phyloP scores from a whole-genome alignment of 139 green algal species.

The Desmodesmus armatus region DNA sequence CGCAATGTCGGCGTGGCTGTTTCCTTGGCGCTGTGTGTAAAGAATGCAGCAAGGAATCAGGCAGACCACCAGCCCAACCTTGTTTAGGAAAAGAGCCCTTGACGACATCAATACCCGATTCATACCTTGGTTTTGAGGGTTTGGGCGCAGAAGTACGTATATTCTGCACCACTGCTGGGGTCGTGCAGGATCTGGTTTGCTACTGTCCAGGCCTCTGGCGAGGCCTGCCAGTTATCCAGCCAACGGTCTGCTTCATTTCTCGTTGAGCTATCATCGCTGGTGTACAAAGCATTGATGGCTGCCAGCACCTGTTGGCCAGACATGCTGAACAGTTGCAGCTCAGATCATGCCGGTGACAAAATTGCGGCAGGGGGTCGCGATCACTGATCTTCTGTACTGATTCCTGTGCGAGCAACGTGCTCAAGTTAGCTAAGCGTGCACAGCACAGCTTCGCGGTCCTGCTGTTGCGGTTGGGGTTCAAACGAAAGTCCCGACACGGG shows the following conservation, averaged over 20 bases:
- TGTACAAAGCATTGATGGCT: slow-evolving; percentile 88
- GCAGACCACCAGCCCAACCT: too few relatives aligned
- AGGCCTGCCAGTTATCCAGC: slow-evolving; percentile 89
- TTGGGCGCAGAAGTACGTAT: slow-evolving; percentile 90
- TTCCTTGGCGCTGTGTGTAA: too few relatives aligned
- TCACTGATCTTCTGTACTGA: neutral
- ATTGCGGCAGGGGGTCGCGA: neutral
- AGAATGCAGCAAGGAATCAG: too few relatives aligned
- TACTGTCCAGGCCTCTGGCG: slow-evolving; percentile 76
- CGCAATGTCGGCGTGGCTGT: too few relatives aligned
- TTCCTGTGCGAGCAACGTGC: neutral
- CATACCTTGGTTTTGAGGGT: slow-evolving; percentile 92
- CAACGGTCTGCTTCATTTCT: slow-evolving; percentile 80
- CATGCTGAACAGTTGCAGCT: neutral
- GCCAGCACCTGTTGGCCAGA: slow-evolving; percentile 46
- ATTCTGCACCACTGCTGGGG: slow-evolving; percentile 68
- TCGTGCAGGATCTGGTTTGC: slow-evolving; percentile 84
- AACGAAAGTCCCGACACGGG: too few relatives aligned
- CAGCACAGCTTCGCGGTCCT: neutral
- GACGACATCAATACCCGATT: too few relatives aligned
- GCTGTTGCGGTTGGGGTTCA: neutral
- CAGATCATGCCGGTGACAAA: neutral
- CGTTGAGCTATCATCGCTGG: slow-evolving; percentile 68
- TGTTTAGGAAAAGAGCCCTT: too few relatives aligned
- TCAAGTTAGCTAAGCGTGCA: neutral